Base-by-base conservation (phyloP, 1,284 basidiomycete species). In the Hortiboletus rubellus region DNA sequence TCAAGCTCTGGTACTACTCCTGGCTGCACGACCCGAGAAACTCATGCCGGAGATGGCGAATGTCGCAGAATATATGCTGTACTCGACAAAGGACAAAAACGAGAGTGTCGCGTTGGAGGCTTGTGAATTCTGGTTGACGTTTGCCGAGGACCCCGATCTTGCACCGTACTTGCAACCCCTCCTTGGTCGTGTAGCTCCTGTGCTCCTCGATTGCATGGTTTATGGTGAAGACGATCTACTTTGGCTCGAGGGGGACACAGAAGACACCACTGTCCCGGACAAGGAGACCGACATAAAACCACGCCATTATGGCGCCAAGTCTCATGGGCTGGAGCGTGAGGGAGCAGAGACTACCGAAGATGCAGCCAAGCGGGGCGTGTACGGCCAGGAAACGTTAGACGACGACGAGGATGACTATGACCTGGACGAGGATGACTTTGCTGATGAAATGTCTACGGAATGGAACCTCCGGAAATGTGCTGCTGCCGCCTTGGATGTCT, bases 81-180 rank as follows among this genome's bases (percentile, higher is more conserved):
- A 96, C 77, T 98, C 94, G 38, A 98, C 94, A 11, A 94, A 96
- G 74, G 96, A 98, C 80, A 89, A 91, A 76, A 92, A 98, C 74
- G 94, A 97, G 77, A 87, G 87, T 57, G 94, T 98, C 52, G 94
- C 95, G 5, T 80, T 98, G 43, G 96, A 98, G 77, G 97, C 97
- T 14, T 98, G 95, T 82, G 97, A 99, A 80, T 99, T 99, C 76
- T 99, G 97, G 97, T 83, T 99, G 61, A 98, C 96, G 2, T 99
- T 99, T 70, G 95, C 97, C 17, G 97, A 99, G 73, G 94, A 98
- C 69, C 86, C 87, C 15, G 88, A 92, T 50, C 82, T 99, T 30
- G 86, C 87, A 17, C 85, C 87, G 15, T 92, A 91, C 73, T 80
- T 99, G 33, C 87, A 87, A 54, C 95, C 94, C 0, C 85, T 96